Conservation (phyloP, 345 rosid genomes). For the Citrus cavaleriei region DNA sequence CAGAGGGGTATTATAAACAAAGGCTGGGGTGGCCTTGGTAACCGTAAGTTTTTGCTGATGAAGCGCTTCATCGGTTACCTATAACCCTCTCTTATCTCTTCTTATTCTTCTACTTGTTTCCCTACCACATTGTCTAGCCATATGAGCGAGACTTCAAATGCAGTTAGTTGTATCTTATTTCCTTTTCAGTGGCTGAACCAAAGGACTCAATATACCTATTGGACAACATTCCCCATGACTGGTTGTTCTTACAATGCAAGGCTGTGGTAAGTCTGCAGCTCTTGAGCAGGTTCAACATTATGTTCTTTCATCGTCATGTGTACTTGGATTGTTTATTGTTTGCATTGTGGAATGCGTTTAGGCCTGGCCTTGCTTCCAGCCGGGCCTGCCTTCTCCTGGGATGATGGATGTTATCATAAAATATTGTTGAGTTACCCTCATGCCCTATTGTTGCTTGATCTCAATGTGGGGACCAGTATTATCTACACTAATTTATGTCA, state of each 20-base stretch:
- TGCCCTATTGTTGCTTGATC: not conserved
- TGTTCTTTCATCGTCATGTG: not conserved
- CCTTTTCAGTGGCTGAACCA: constrained; percentile 79
- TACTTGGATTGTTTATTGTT: not conserved
- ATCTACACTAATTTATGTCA: not conserved
- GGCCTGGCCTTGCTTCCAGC: not conserved
- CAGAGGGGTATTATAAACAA: constrained; percentile 96
- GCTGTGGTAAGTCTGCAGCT: constrained; percentile 78
- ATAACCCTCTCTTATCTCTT: not conserved
- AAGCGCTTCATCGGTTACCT: not conserved
- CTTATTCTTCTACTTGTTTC: not conserved
- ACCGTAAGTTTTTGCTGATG: constrained; percentile 46
- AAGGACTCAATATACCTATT: constrained; percentile 74
- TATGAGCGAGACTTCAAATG: not conserved
- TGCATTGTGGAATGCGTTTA: not conserved
- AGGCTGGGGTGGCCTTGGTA: constrained; percentile 99
- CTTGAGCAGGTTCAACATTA: not conserved
- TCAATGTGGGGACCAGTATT: not conserved
- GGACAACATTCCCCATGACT: constrained; percentile 97
- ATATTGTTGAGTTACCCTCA: not conserved
- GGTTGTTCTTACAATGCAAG: constrained; percentile 95
- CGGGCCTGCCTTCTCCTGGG: not conserved
- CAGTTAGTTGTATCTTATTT: constrained; percentile 20
- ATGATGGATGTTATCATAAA: not conserved
- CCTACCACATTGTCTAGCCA: not conserved